Evolutionary conservation across 1,139 yeast species (phyloP), one percentile per base, ranked within the genome.

Genomic region (Pichia kudriavzevii): DNA sequence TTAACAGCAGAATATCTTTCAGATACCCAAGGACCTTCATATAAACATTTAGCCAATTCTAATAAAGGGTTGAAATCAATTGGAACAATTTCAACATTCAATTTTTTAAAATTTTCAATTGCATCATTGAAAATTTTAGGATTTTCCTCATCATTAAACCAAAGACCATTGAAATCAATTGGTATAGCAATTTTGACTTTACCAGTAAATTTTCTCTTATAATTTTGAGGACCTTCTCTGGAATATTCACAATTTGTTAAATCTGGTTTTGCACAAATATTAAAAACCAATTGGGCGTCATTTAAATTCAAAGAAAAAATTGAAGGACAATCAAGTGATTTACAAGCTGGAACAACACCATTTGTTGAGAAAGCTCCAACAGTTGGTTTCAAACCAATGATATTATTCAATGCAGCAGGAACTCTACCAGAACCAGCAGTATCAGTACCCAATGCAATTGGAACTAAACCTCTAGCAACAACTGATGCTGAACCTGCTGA

Each of bases 381-480:
- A 3, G 96, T 79, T 22, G 98, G 97, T 58, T 91, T 91, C 42
- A 91, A 69, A 11, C 97, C 97, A 45, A 91, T 70, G 49, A 91
- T 61, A 57, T 88, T 88, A 67, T 91, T 91, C 48, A 88, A 68
- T 17, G 87, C 91, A n/a, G 97, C 97, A 18, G 98, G 98, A 21
- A 91, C 97, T 53, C 97, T 72, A 31, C 96, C 96, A 10, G 95
- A 83, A 17, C 98, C 98, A n/a, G 97, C 97, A 29, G 98, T 91
- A 55, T 91, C 98, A 7, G 97, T 88, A 32, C 97, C 97, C 48
- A 91, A 67, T 3, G 95, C 69, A 34, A 88, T 52, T 19, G 97
- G 95, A 13, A 83, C 95, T 37, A 79, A 67, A 38, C 97, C 97
- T 47, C 87, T 68, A 14, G 87, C 87, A 15, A 85, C 96, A 20